phyloP scores from a whole-genome alignment of 2,329 filamentous ascomycete species.

The Aspergillus aculeatinus region DNA sequence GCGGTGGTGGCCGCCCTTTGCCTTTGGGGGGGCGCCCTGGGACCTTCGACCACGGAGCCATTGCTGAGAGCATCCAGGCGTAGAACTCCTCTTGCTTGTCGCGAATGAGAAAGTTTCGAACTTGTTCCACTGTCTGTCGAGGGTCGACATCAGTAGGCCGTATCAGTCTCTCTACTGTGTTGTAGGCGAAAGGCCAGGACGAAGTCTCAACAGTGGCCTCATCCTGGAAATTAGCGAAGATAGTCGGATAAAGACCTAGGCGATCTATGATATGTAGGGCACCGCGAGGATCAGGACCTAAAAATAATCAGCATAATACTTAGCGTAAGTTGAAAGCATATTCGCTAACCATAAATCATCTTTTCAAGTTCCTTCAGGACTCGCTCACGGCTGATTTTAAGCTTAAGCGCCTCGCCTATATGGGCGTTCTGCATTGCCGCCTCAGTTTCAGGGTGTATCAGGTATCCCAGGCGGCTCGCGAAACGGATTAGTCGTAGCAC shows the following conservation, averaged over 20 bases:
- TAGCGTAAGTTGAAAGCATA: neutral
- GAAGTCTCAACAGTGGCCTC: slow-evolving; percentile 57
- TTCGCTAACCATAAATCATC: slow-evolving; percentile 69
- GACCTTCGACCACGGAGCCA: slow-evolving; percentile 69
- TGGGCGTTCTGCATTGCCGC: slow-evolving; percentile 71
- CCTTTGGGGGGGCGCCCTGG: slow-evolving; percentile 38
- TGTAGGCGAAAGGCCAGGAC: slow-evolving; percentile 64
- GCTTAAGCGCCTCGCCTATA: slow-evolving; percentile 75
- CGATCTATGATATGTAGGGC: slow-evolving; percentile 42
- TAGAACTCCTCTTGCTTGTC: slow-evolving; percentile 67
- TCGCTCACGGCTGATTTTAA: slow-evolving; percentile 90
- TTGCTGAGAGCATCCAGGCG: slow-evolving; percentile 72
- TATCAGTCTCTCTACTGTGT: slow-evolving; percentile 57
- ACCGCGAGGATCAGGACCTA: slow-evolving; percentile 40
- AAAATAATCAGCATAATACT: neutral
- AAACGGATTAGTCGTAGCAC: slow-evolving; percentile 87
- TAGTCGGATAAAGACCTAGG: slow-evolving; percentile 40
- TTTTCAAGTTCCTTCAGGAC: slow-evolving; percentile 87
- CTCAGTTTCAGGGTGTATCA: slow-evolving; percentile 69
- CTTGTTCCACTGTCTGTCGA: slow-evolving; percentile 34
- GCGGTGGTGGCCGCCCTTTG: slow-evolving; percentile 55
- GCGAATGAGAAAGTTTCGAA: slow-evolving; percentile 56
- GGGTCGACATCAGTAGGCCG: slow-evolving; percentile 22
- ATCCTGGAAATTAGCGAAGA: slow-evolving; percentile 46
- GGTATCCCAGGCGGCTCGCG: slow-evolving; percentile 77